Evolutionary conservation across 2,329 filamentous ascomycete species (phyloP), one percentile per base, ranked within the genome.

Genomic region (Fusarium fracticaudum): DNA sequence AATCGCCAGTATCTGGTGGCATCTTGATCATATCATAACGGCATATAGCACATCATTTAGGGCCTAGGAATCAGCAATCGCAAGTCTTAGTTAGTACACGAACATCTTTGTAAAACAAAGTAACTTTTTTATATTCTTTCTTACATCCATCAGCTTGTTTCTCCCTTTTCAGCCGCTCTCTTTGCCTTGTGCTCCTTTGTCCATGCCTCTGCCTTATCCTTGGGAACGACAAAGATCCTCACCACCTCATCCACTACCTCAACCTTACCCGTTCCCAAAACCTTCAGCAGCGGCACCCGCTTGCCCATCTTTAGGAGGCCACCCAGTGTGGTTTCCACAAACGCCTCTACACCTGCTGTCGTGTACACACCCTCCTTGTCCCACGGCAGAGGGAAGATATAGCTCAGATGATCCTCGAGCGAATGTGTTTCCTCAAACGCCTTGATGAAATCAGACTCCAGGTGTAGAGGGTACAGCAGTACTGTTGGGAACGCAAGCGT

Each of bases 381-480:
- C 96, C 96, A 99, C 18, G 95, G 94, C 78, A 95, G 83, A 6
- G 95, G 96, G 66, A 99, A 90, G 15, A 98, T 92, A 79, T 98
- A 98, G 8, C 87, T 86, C 57, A 99, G 86, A 82, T 98, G 95
- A 74, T 96, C 91, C 13, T 87, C 87, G 35, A 98, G 86, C 22
- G 88, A 88, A 76, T 96, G 91, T 68, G 88, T 90, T 86, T 98
- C 96, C 60, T 88, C 87, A 77, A 98, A 96, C 1, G 90, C 90
- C 85, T 97, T 98, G 83, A 99, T 89, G 78, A 99, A 96, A 82
- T 99, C 96, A 3, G 91, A 93, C 85, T 98, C 91, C 53, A 92
- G 87, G 70, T 94, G 88, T 73, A 92, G 85, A 10, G 96, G 96
- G 81, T 99, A 99, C 64, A 99, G 86, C 63, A 99, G 84, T 69